phyloP scores from a whole-genome alignment of 495 filamentous ascomycete species.

The Baudoinia panamericana region DNA sequence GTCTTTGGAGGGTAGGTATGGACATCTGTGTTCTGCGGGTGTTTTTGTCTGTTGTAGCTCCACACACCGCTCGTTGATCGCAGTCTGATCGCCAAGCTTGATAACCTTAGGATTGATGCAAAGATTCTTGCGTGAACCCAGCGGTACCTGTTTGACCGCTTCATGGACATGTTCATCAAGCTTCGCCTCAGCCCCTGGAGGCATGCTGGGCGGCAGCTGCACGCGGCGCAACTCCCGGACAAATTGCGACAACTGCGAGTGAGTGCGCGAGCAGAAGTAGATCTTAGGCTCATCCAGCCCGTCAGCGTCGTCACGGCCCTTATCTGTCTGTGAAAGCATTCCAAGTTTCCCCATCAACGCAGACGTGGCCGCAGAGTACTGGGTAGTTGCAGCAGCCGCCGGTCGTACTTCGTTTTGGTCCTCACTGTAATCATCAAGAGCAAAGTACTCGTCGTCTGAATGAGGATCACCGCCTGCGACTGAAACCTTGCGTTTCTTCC shows the following conservation, averaged over 20 bases:
- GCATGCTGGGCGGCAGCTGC: conserved; percentile 50
- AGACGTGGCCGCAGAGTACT: conserved; percentile 48
- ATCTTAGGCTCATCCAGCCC: conserved; percentile 44
- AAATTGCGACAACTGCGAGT: conserved; percentile 90
- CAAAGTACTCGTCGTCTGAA: conserved; percentile 55
- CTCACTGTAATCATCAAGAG: conserved; percentile 70
- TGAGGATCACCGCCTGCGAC: conserved; percentile 27
- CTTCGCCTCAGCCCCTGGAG: conserved; percentile 23
- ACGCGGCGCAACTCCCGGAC: conserved; percentile 81
- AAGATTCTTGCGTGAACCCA: conserved; percentile 83
- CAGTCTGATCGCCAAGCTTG: conserved; percentile 54
- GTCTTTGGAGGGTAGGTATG: conserved; percentile 65
- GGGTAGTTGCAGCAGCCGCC: conserved; percentile 20
- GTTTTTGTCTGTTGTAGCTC: conserved; percentile 71
- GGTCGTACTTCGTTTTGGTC: conserved; percentile 32
- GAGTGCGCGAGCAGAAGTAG: conserved; percentile 88
- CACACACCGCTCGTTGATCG: conserved; percentile 91
- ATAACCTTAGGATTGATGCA: conserved; percentile 81
- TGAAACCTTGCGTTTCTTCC: conserved; percentile 36
- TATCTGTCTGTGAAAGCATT: conserved; percentile 29
- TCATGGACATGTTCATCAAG: conserved; percentile 38
- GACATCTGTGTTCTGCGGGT: conserved; percentile 55
- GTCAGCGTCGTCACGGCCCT: conserved; percentile 40
- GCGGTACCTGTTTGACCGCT: conserved; percentile 62
- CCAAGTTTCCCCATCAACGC: conserved; percentile 48